Percentiles rank a stretch among this genome's conserved stretches.
These are phyloP conservation scores for Cutaneotrichosporon spelunceum DNA, from an alignment of 1,284 basidiomycete genomes.

Conservation along the genomic window DNA sequence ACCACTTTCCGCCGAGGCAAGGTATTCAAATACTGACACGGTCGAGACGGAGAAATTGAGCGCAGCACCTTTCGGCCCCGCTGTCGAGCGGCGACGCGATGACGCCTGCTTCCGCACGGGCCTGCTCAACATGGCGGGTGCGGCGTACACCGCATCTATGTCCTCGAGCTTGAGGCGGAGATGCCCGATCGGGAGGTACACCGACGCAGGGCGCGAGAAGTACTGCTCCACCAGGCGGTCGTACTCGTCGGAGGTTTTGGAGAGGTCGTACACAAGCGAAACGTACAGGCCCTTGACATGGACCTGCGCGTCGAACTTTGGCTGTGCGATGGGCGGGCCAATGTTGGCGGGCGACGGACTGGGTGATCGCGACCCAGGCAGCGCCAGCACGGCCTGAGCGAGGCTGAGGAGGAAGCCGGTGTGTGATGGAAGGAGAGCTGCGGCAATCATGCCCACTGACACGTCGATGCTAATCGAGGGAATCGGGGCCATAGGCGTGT, in stretches of 20 bases:
- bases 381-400: conserved; percentile 12
- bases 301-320: conserved; percentile 25
- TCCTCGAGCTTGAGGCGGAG: conserved; percentile 42
- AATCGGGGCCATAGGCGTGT: conserved; percentile 9
- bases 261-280: conserved; percentile 37
- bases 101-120: conserved; percentile 8
- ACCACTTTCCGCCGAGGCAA: conserved; percentile 25
- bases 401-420: conserved; percentile 30
- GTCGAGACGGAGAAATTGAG: conserved; percentile 28
- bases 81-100: conserved; percentile 11
- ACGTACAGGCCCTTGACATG: conserved; percentile 35
- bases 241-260: conserved; percentile 7
- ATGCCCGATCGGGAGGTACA: conserved; percentile 39
- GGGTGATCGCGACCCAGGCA: not conserved
- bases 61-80: conserved; percentile 19
- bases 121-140: conserved; percentile 10
- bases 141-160: conserved; percentile 27
- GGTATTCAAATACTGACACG: conserved; percentile 40
- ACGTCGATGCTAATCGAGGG: conserved; percentile 30
- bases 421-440: conserved; percentile 34
- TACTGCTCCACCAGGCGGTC: conserved; percentile 21
- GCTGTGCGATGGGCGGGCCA: conserved; percentile 7
- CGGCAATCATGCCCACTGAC: conserved; percentile 31
- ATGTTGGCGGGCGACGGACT: not conserved
- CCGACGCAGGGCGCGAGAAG: conserved; percentile 37